phyloP scores from a whole-genome alignment of 495 filamentous ascomycete genomes.

The Neurospora cerealis region DNA sequence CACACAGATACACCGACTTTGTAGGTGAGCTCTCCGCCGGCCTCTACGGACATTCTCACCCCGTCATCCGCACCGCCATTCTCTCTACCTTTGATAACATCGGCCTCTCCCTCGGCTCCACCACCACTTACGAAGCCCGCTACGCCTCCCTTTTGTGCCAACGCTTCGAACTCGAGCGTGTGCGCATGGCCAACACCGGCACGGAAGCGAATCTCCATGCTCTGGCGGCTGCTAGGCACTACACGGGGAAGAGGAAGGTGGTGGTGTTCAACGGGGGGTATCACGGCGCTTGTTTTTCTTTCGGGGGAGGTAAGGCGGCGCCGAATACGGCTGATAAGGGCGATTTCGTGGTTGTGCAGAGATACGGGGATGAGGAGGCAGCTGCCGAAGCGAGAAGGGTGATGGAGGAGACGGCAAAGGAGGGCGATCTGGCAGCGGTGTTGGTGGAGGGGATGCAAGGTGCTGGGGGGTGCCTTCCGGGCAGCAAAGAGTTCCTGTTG shows the following conservation, averaged over 20 bases:
- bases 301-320: conserved; percentile 16
- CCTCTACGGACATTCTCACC: conserved; percentile 44
- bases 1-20: conserved; percentile 34
- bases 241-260: conserved; percentile 33
- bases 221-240: conserved; percentile 28
- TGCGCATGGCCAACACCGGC: conserved; percentile 44
- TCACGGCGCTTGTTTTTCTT: conserved; percentile 43
- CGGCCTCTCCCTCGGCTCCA: conserved; percentile 34
- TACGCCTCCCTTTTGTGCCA: conserved; percentile 30
- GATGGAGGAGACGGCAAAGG: conserved; percentile 14
- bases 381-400: conserved; percentile 17
- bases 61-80: conserved; percentile 28
- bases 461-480: conserved; percentile 41
- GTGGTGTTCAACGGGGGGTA: conserved; percentile 44
- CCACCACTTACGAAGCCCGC: conserved; percentile 28
- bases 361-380: conserved; percentile 38
- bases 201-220: conserved; percentile 46
- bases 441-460: conserved; percentile 52
- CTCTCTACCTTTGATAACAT: conserved; percentile 21
- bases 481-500: conserved; percentile 32
- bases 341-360: conserved; percentile 38
- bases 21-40: conserved; percentile 45
- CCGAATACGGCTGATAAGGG: conserved; percentile 23
- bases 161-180: conserved; percentile 33
- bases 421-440: conserved; percentile 37